A percentile compares a stretch with the other conserved stretches of the same genome.
Conservation (phyloP, 257 asterid species). For the Solanum ahanhuiri region DNA sequence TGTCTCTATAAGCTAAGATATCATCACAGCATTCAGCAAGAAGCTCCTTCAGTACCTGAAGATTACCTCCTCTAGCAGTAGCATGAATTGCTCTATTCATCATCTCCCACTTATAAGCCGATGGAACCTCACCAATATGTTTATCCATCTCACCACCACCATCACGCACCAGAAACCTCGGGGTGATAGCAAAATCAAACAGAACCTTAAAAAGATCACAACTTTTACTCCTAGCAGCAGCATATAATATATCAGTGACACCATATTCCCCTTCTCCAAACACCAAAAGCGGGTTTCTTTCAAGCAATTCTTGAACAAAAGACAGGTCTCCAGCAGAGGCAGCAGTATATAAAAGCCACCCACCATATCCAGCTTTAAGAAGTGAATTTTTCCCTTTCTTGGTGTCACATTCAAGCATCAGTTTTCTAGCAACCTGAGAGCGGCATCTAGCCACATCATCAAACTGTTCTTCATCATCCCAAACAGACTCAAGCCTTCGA, state of each 20-base stretch:
- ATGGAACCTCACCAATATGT: slow-evolving; percentile 45
- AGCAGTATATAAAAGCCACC: slow-evolving; percentile 92
- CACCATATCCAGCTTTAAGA: slow-evolving; percentile 73
- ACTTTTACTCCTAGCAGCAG: slow-evolving; percentile 77
- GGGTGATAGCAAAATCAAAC: slow-evolving; percentile 54
- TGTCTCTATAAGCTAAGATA: slow-evolving; percentile 54
- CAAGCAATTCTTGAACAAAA: slow-evolving; percentile 59
- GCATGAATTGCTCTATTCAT: slow-evolving; percentile 82
- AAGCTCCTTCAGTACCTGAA: slow-evolving; percentile 56
- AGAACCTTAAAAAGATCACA: slow-evolving; percentile 50
- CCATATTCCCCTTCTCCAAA: slow-evolving; percentile 95
- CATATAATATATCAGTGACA: slow-evolving; percentile 74
- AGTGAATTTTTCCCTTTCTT: slow-evolving; percentile 58
- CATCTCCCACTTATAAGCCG: slow-evolving; percentile 74
- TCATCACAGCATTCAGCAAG: slow-evolving; percentile 51
- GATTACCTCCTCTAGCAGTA: slow-evolving; percentile 94
- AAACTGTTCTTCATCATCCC: slow-evolving; percentile 94
- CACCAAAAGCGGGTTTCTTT: slow-evolving; percentile 70
- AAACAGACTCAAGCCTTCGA: slow-evolving; percentile 92
- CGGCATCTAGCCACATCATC: slow-evolving; percentile 70
- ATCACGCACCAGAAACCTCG: slow-evolving; percentile 35
- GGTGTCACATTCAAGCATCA: slow-evolving; percentile 49
- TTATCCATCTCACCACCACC: slow-evolving; percentile 31
- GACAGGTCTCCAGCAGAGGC: slow-evolving; percentile 83
- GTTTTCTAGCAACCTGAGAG: slow-evolving; percentile 53